Conservation (phyloP, 2,329 filamentous ascomycete genomes). For the Pestalotiopsis sp. region DNA sequence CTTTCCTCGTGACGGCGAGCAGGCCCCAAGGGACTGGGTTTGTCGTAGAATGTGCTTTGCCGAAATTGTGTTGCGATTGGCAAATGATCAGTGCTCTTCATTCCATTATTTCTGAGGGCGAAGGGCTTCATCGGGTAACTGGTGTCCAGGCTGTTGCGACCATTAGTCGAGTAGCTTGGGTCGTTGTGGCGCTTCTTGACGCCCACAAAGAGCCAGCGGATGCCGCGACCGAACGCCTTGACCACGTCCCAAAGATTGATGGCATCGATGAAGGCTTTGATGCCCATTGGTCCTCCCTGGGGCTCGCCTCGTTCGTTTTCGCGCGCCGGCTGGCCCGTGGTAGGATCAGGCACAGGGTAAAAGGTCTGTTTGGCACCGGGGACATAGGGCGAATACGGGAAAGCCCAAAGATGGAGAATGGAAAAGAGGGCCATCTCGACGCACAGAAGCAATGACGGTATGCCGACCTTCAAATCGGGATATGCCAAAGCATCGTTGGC, state of each 20-base stretch:
- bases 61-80: conserved; percentile 42
- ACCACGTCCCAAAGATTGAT: conserved; percentile 82
- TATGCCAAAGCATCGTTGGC: conserved; percentile 64
- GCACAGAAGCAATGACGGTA: conserved; percentile 76
- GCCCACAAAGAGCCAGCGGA: conserved; percentile 81
- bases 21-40: not conserved
- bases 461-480: conserved; percentile 78
- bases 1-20: conserved; percentile 36
- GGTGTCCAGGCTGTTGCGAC: conserved; percentile 34
- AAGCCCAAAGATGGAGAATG: conserved; percentile 79
- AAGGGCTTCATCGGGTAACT: conserved; percentile 35
- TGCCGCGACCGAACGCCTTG: conserved; percentile 76
- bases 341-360: conserved; percentile 47
- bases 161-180: conserved; percentile 47
- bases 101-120: conserved; percentile 20
- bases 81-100: conserved; percentile 39
- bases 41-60: conserved; percentile 26
- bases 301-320: conserved; percentile 52
- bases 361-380: conserved; percentile 44
- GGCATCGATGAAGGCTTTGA: conserved; percentile 68
- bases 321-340: conserved; percentile 38
- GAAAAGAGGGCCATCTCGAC: conserved; percentile 85
- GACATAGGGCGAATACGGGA: conserved; percentile 73
- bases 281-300: conserved; percentile 64
- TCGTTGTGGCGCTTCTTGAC: conserved; percentile 61